Percentiles rank a stretch among this genome's conserved stretches.
These are phyloP conservation scores for Penicillium sp. DNA, from an alignment of 2,329 filamentous ascomycete genomes.

Conservation along the genomic window DNA sequence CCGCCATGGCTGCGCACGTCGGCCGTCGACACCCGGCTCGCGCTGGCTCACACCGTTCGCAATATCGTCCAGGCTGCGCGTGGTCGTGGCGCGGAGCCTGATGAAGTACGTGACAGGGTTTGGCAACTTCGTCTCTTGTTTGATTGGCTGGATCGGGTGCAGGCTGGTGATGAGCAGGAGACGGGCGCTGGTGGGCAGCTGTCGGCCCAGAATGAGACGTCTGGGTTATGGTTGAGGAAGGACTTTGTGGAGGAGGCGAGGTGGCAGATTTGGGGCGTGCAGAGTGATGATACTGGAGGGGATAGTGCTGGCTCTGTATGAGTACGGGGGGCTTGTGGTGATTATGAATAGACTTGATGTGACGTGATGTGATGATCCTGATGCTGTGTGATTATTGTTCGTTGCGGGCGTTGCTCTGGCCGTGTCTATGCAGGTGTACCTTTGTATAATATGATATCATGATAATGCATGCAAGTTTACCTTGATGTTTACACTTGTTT, in stretches of 20 bases:
- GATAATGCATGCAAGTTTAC: conserved; percentile 13
- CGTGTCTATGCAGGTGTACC: not conserved
- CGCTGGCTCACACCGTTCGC: conserved; percentile 57
- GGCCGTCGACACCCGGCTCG: conserved; percentile 71
- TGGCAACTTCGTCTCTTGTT: conserved; percentile 67
- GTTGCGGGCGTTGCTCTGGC: not conserved
- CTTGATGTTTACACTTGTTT: not conserved
- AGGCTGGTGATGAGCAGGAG: conserved; percentile 15
- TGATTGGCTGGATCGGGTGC: conserved; percentile 61
- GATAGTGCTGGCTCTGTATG: not conserved
- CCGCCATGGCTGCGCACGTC: conserved; percentile 59
- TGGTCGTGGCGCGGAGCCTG: conserved; percentile 37
- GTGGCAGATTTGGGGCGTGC: conserved; percentile 48
- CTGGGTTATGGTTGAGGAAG: conserved; percentile 41
- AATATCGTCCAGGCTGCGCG: conserved; percentile 36
- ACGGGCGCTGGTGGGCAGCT: not conserved
- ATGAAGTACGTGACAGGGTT: conserved; percentile 58
- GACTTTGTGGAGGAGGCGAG: conserved; percentile 45
- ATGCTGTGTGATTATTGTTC: not conserved
- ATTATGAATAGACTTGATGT: not conserved
- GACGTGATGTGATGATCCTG: not conserved
- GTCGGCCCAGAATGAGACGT: conserved; percentile 13
- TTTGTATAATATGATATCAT: conserved; percentile 22
- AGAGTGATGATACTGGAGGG: conserved; percentile 28
- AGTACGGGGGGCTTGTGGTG: conserved; percentile 10